These are phyloP conservation scores for Mycena amicta DNA, from an alignment of 768 basidiomycete species.

Conservation along the genomic window DNA sequence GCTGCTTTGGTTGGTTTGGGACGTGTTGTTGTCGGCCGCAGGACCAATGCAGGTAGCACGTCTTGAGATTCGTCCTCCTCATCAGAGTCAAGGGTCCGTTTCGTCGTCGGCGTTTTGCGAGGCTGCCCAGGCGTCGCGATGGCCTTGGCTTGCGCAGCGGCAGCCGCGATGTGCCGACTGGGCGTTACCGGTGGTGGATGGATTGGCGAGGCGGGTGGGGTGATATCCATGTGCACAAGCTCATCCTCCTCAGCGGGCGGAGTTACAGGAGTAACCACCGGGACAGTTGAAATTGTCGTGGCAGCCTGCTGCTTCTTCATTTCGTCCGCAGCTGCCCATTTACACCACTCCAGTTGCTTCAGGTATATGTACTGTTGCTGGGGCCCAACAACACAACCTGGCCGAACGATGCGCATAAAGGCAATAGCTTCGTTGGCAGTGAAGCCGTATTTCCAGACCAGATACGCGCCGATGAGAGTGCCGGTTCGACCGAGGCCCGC, in stretches of 20 bases:
- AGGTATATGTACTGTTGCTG: constrained; percentile 95
- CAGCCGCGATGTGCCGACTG: constrained; percentile 70
- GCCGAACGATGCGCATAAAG: constrained; percentile 97
- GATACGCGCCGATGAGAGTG: constrained; percentile 94
- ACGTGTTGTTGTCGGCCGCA: constrained; percentile 41
- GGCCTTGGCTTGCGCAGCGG: constrained; percentile 67
- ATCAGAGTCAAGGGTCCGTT: constrained; percentile 66
- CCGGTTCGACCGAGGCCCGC: constrained; percentile 97
- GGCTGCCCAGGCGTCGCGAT: constrained; percentile 83
- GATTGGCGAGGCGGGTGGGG: constrained; percentile 34
- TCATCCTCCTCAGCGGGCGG: constrained; percentile 83
- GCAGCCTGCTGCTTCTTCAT: constrained; percentile 53
- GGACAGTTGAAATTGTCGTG: constrained; percentile 37
- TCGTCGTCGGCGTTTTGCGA: constrained; percentile 82
- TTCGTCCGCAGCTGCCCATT: constrained; percentile 90
- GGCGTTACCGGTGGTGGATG: constrained; percentile 78
- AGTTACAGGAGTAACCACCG: constrained; percentile 72
- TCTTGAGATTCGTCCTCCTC: constrained; percentile 68
- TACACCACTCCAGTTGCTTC: constrained; percentile 91
- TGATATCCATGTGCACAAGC: constrained; percentile 46
- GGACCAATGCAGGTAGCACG: constrained; percentile 62
- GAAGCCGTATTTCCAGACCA: constrained; percentile 98
- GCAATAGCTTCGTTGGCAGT: constrained; percentile 95
- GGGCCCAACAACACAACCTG: constrained; percentile 90
- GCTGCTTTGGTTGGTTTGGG: constrained; percentile 38